These are phyloP conservation scores for Barnettozyma botsteinii DNA, from an alignment of 805 yeast species.

Conservation along the genomic window DNA sequence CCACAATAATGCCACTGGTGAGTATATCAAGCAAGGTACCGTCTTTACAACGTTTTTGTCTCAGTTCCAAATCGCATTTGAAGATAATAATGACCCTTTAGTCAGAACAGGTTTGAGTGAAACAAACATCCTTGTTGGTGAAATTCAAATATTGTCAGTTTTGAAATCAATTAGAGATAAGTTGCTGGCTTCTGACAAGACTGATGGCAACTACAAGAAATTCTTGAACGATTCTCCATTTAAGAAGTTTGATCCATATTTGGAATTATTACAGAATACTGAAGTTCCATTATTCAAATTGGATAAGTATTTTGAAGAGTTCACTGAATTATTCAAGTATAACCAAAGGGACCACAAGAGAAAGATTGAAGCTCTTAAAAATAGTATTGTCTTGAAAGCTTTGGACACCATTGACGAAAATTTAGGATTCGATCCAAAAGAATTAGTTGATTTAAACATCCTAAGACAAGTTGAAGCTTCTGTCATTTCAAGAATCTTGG, in stretches of 20 bases:
- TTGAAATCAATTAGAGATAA: constrained; percentile 15
- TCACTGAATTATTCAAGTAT: constrained; percentile 21
- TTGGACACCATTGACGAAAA: constrained; percentile 23
- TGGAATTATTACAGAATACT: constrained; percentile 31
- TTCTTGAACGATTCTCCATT: constrained; percentile 21
- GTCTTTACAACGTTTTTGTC: constrained; percentile 20
- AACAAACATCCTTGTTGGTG: constrained; percentile 24
- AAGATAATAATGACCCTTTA: constrained; percentile 20
- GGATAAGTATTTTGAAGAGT: constrained; percentile 25
- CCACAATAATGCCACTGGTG: not conserved
- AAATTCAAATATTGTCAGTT: constrained; percentile 18
- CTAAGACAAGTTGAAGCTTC: constrained; percentile 34
- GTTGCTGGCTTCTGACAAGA: constrained; percentile 1
- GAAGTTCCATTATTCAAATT: constrained; percentile 24
- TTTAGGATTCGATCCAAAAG: constrained; percentile 17
- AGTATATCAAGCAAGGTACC: constrained; percentile 13
- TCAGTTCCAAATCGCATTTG: constrained; percentile 12
- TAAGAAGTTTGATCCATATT: constrained; percentile 25
- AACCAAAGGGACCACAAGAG: constrained; percentile 17
- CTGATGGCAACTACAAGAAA: constrained; percentile 4
- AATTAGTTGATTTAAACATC: constrained; percentile 11
- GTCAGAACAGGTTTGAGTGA: constrained; percentile 22
- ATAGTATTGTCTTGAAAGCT: constrained; percentile 15
- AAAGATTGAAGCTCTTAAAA: constrained; percentile 16
- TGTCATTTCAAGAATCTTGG: constrained; percentile 54